Base-by-base conservation (phyloP, 108 stramenopile species). In the Discostella stelligeroides region DNA sequence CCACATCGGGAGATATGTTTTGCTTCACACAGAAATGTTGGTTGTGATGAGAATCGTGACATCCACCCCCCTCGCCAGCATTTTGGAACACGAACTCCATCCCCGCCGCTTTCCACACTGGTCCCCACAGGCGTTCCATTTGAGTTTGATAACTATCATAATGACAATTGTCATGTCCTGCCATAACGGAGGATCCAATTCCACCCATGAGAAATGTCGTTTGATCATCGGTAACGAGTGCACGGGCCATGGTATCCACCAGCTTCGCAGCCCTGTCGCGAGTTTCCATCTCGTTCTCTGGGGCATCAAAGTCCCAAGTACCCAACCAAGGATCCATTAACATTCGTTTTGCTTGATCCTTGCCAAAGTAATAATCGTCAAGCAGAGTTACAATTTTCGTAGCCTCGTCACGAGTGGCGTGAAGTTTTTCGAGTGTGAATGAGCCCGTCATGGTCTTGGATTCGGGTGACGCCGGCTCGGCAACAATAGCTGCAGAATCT, bases 51-150 rank as follows among this genome's bases (percentile, higher is more conserved):
- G 71, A 59, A 28, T 76, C 75, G 5, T 72, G 72, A 23, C 75
- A 76, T 7, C 75, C 75, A 20, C 75, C 75, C 18, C 75, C 75
- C 46, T 76, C 66, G 23, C 75, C 75, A 13, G 75, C 71, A 25
- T 76, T 76, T n/a, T 68, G 70, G 38, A 72, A 66, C 14, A 43
- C 66, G 38, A 76, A 64, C 20, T 72, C 72, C 75, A 76, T 76
- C 53, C 75, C 75, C 23, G 75, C 75, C 12, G 75, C 75, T 23
- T 76, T 27, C 71, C 71, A 76, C 9, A 73, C 75, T 7, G 72
- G 61, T 18, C 21, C 18, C 51, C 63, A 76, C 0, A 66, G 27
- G 24, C 75, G 75, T 29, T 73, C 71, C 72, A 76, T 76, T 38
- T 76, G 75, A 14, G 29, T 30, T 27, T 76, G 70, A 17, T 73